phyloP scores from a whole-genome alignment of 495 filamentous ascomycete genomes.

The Articulospora tetracladia region DNA sequence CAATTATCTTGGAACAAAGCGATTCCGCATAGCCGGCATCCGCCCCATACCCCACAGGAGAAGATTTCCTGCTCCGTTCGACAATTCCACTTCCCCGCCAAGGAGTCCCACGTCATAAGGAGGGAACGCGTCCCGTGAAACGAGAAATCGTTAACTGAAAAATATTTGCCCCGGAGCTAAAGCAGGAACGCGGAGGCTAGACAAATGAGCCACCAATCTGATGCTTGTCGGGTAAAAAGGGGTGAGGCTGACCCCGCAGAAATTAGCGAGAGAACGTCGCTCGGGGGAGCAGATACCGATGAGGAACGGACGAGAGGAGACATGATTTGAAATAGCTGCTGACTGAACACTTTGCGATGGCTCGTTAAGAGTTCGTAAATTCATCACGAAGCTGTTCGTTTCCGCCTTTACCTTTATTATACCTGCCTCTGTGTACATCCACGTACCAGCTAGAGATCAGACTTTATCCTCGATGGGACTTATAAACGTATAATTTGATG shows the following conservation, averaged over 20 bases:
- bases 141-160: not conserved
- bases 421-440: too few species aligned
- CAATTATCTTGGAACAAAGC: too few species aligned
- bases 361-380: not conserved
- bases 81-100: not conserved
- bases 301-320: conserved; percentile 4
- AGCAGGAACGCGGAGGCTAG: not conserved
- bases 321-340: not conserved
- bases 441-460: too few species aligned
- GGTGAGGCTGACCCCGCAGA: conserved; percentile 1
- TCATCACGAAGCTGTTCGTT: too few species aligned
- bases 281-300: not conserved
- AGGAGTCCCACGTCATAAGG: not conserved
- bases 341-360: not conserved
- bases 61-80: not conserved
- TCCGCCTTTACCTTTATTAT: too few species aligned
- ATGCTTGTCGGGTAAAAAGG: not conserved
- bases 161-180: not conserved
- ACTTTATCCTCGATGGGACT: too few species aligned
- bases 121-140: not conserved
- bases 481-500: too few species aligned
- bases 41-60: not conserved
- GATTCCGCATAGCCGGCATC: not conserved
- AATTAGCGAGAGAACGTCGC: not conserved
- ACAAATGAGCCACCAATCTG: conserved; percentile 15